Evolutionary conservation across 1,284 basidiomycete genomes (phyloP).

Genomic region (Leccinum subspadiceum): DNA sequence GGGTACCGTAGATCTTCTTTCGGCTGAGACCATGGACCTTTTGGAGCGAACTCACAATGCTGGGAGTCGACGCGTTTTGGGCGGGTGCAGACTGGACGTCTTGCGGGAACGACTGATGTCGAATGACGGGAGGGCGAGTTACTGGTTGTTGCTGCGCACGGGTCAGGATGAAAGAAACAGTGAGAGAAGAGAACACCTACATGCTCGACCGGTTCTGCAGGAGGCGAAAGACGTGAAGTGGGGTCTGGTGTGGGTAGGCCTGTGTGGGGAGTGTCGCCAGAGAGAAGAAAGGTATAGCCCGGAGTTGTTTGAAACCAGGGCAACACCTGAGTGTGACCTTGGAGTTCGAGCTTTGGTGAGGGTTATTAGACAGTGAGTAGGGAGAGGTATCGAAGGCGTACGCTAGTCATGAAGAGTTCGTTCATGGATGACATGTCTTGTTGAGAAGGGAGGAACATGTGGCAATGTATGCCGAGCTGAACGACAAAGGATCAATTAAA

Average conservation of each 20-base stretch:
- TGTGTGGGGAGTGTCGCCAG: slow-evolving; percentile 24
- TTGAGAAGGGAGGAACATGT: slow-evolving; percentile 51
- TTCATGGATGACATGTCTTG: slow-evolving; percentile 44
- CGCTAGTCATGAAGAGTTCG: slow-evolving; percentile 53
- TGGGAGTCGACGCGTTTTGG: slow-evolving; percentile 30
- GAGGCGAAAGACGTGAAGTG: not conserved
- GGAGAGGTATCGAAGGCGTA: slow-evolving; percentile 33
- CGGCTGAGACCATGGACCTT: slow-evolving; percentile 60
- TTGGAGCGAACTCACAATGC: slow-evolving; percentile 53
- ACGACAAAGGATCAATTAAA: slow-evolving; percentile 16
- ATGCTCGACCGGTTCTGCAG: slow-evolving; percentile 13
- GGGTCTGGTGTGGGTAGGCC: not conserved
- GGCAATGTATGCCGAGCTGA: slow-evolving; percentile 56
- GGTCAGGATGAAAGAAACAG: slow-evolving; percentile 14
- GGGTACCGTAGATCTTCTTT: slow-evolving; percentile 58
- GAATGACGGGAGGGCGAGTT: slow-evolving; percentile 26
- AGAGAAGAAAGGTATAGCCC: slow-evolving; percentile 37
- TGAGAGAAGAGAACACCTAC: not conserved
- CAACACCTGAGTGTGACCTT: slow-evolving; percentile 34
- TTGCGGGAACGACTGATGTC: slow-evolving; percentile 33
- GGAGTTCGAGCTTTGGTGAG: slow-evolving; percentile 40
- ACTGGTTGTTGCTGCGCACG: slow-evolving; percentile 14
- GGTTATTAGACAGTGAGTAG: slow-evolving; percentile 11
- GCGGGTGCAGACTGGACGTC: slow-evolving; percentile 20
- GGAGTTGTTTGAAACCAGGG: slow-evolving; percentile 40